Conservation (phyloP, 352 stramenopile genomes). For the Paralagenidium karlingii region DNA sequence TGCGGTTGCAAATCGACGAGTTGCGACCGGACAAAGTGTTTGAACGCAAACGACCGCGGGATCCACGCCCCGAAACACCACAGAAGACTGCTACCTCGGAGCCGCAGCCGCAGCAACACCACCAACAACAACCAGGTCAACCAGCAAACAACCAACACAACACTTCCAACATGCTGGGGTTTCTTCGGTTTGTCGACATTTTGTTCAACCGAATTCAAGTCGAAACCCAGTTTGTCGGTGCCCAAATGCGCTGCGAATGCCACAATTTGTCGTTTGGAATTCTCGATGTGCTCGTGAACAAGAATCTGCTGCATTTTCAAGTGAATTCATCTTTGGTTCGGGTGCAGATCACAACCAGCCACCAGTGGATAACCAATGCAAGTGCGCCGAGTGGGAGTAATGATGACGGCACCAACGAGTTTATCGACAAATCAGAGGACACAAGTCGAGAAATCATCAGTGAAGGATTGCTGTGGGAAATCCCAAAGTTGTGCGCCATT, state of each 20-base stretch:
- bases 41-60: slow-evolving; percentile 11
- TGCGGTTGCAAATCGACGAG: slow-evolving; percentile 22
- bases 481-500: too few relatives aligned
- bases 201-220: slow-evolving; percentile 22
- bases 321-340: slow-evolving; percentile 12
- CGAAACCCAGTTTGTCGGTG: slow-evolving; percentile 18
- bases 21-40: slow-evolving; percentile 21
- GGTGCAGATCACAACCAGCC: too few relatives aligned
- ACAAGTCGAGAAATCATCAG: too few relatives aligned
- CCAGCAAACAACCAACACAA: neutral
- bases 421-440: neutral
- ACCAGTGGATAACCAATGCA: neutral
- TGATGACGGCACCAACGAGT: slow-evolving; percentile 2
- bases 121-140: neutral
- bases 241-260: slow-evolving; percentile 17
- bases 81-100: neutral
- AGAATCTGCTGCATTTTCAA: slow-evolving; percentile 32
- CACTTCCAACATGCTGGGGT: slow-evolving; percentile 26
- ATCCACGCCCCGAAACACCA: neutral
- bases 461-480: too few relatives aligned
- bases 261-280: slow-evolving; percentile 33
- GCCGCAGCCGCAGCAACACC: slow-evolving; percentile 1
- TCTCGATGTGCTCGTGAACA: slow-evolving; percentile 35
- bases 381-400: neutral
- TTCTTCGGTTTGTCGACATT: slow-evolving; percentile 55